Conservation (phyloP, 495 filamentous ascomycete species). For the Podospora pseudoanserina region DNA sequence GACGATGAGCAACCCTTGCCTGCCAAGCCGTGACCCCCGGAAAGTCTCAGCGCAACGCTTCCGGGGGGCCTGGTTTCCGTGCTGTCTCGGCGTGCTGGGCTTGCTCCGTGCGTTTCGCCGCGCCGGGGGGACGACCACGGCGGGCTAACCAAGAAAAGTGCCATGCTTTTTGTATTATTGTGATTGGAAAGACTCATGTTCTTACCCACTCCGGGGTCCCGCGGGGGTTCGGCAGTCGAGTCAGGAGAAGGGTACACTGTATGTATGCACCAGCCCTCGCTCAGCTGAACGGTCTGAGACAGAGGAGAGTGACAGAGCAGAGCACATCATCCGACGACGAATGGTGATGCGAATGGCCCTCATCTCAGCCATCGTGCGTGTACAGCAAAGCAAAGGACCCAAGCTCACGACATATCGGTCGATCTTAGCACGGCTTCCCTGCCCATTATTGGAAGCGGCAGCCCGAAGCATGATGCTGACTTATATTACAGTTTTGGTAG, state of each 20-base stretch:
- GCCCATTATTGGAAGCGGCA: constrained; percentile 18
- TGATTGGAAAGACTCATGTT: neutral
- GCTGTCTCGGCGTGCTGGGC: constrained; percentile 4
- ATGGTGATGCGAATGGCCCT: neutral
- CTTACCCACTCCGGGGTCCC: constrained; percentile 16
- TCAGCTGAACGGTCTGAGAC: neutral
- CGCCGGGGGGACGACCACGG: neutral
- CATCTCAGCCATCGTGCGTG: neutral
- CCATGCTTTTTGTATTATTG: neutral
- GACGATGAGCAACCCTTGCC: constrained; percentile 1
- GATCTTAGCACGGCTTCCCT: constrained; percentile 30
- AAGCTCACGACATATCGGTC: constrained; percentile 21
- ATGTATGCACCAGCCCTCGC: neutral
- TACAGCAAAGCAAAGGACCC: constrained; percentile 10
- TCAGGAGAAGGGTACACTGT: neutral
- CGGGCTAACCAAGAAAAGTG: constrained; percentile 1
- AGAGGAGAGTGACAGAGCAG: constrained; percentile 1
- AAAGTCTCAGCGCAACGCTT: constrained; percentile 8
- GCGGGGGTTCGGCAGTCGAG: constrained; percentile 21
- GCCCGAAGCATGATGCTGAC: constrained; percentile 12
- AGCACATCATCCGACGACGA: neutral
- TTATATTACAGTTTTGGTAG: neutral
- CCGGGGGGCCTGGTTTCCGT: neutral
- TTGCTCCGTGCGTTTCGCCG: constrained; percentile 5
- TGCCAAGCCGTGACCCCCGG: constrained; percentile 9